Evolutionary conservation across 108 stramenopile species (phyloP).

Genomic region (Cyclostephanos invisitatus): DNA sequence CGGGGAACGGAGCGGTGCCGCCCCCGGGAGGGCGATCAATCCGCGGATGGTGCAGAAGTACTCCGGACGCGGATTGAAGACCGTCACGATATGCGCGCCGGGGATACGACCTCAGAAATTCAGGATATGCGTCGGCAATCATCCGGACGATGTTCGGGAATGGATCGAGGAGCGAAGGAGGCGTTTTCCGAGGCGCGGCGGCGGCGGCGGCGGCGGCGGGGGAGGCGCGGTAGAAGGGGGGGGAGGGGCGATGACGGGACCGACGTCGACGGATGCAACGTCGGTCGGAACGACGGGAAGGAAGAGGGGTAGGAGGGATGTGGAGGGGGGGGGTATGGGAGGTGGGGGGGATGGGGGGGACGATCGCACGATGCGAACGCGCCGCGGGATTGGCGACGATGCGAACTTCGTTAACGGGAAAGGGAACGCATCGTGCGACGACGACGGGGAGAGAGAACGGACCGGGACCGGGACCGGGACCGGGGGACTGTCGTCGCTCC

Average conservation of each 20-base stretch:
- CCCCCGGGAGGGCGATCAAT: conserved; percentile 8
- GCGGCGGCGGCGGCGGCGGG: not conserved
- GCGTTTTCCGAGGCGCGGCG: conserved; percentile 56
- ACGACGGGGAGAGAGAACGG: not conserved
- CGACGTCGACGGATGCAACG: not conserved
- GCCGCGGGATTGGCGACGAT: no score
- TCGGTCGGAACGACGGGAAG: not conserved
- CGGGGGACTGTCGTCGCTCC: conserved; percentile 56
- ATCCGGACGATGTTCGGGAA: conserved; percentile 80
- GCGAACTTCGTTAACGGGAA: not conserved
- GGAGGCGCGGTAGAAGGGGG: not conserved
- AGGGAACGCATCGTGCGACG: not conserved
- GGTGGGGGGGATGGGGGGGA: conserved; percentile 1
- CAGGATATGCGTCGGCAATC: conserved; percentile 86
- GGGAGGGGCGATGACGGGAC: conserved; percentile 6
- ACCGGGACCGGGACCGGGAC: conserved; percentile 10
- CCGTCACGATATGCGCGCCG: conserved; percentile 73
- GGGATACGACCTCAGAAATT: conserved; percentile 77
- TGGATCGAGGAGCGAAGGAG: conserved; percentile 86
- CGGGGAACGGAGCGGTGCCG: no score
- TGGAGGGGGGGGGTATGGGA: conserved; percentile 3
- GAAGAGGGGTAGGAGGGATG: conserved; percentile 11
- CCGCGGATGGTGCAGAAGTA: conserved; percentile 58
- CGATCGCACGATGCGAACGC: not conserved
- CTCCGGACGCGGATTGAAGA: conserved; percentile 80